These are phyloP conservation scores for Ophiostoma quercus DNA, from an alignment of 2,329 filamentous ascomycete genomes.

Conservation along the genomic window DNA sequence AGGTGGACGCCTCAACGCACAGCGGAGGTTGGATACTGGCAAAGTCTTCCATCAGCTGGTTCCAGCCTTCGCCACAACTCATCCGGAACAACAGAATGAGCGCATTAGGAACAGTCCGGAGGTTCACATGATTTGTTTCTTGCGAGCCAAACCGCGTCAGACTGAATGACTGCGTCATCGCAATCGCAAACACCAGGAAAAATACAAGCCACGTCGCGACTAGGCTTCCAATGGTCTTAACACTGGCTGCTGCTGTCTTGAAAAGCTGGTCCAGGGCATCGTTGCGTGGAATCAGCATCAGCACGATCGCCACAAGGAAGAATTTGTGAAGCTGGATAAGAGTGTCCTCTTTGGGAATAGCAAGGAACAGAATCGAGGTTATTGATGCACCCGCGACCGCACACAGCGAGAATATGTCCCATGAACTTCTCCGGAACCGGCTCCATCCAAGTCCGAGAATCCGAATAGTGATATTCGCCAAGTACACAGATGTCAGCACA, in stretches of 20 bases:
- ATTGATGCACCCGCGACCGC: constrained; percentile 72
- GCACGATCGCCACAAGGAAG: constrained; percentile 82
- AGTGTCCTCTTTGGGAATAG: constrained; percentile 51
- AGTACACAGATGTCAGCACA: constrained; percentile 72
- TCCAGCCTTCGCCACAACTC: constrained; percentile 95
- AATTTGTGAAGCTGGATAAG: constrained; percentile 86
- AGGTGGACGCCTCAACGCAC: constrained; percentile 66
- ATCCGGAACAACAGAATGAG: constrained; percentile 89
- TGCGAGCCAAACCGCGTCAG: constrained; percentile 77
- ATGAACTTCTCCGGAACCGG: constrained; percentile 85
- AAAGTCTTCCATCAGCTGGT: constrained; percentile 93
- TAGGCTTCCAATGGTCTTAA: constrained; percentile 84
- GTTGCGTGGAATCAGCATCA: constrained; percentile 90
- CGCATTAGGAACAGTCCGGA: constrained; percentile 88
- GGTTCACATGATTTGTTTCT: constrained; percentile 77
- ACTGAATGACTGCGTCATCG: constrained; percentile 91
- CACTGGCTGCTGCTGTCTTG: constrained; percentile 93
- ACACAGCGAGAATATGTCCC: constrained; percentile 85
- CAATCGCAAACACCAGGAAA: constrained; percentile 94
- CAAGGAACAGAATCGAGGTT: constrained; percentile 74
- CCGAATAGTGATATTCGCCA: constrained; percentile 75
- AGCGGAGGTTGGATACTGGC: constrained; percentile 72
- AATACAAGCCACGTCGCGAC: constrained; percentile 96
- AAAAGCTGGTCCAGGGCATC: constrained; percentile 97
- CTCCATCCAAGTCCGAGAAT: constrained; percentile 87